phyloP scores from a whole-genome alignment of 2,329 filamentous ascomycete species.

The Aspergillus sp. region DNA sequence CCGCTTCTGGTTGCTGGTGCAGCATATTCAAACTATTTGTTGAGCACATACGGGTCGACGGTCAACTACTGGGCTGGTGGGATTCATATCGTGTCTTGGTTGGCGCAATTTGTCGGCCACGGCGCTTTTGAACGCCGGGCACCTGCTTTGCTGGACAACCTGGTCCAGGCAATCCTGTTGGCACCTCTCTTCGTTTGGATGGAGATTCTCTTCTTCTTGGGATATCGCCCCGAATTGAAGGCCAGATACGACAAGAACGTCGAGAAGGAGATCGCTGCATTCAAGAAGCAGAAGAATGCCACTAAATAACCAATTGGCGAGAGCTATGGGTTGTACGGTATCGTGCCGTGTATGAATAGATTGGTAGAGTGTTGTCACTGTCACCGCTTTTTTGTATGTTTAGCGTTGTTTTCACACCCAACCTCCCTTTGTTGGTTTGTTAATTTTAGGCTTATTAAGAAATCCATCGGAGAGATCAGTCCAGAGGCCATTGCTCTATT shows the following conservation, averaged over 20 bases:
- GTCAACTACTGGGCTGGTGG: slow-evolving; percentile 63
- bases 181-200: slow-evolving; percentile 98
- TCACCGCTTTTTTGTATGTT: too few relatives aligned
- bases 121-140: slow-evolving; percentile 83
- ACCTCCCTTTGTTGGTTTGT: too few relatives aligned
- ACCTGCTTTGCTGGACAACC: slow-evolving; percentile 83
- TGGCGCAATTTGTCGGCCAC: slow-evolving; percentile 87
- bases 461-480: too few relatives aligned
- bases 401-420: too few relatives aligned
- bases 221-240: slow-evolving; percentile 85
- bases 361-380: too few relatives aligned
- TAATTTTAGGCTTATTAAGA: too few relatives aligned
- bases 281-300: slow-evolving; percentile 52
- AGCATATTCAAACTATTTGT: slow-evolving; percentile 70
- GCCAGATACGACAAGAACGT: slow-evolving; percentile 73
- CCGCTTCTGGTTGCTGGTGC: slow-evolving; percentile 71
- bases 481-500: too few relatives aligned
- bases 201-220: slow-evolving; percentile 82
- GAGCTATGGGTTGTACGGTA: too few relatives aligned
- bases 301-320: slow-evolving; percentile 10
- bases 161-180: slow-evolving; percentile 85
- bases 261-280: slow-evolving; percentile 69
- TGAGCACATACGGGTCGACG: slow-evolving; percentile 56
- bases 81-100: slow-evolving; percentile 72
- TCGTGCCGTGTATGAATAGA: too few relatives aligned